Evolutionary conservation across 2,329 filamentous ascomycete species (phyloP).

Genomic region (Neofusicoccum sp.): DNA sequence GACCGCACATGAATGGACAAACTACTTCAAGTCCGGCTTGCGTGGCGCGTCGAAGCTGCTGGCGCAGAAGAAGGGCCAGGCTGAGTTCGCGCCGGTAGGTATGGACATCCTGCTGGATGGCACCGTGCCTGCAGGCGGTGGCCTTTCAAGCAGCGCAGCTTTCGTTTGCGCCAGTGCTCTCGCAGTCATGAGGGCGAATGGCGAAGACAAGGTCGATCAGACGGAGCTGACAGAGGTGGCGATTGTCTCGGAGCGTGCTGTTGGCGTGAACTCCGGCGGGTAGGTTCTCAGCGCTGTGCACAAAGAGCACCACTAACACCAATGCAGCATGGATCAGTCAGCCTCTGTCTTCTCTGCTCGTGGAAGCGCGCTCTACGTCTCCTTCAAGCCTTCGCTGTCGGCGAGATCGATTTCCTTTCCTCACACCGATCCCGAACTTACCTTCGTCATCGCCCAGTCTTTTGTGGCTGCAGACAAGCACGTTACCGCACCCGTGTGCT

Average conservation of each 20-base stretch:
- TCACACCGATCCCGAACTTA: conserved; percentile 74
- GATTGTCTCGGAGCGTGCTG: conserved; percentile 88
- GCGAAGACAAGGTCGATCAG: conserved; percentile 76
- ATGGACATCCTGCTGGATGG: conserved; percentile 91
- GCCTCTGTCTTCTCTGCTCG: conserved; percentile 90
- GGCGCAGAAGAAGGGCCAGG: conserved; percentile 60
- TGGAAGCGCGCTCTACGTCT: conserved; percentile 84
- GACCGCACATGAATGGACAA: conserved; percentile 87
- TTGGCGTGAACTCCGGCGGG: conserved; percentile 96
- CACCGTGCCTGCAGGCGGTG: conserved; percentile 86
- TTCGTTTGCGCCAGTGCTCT: conserved; percentile 89
- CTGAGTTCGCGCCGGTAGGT: conserved; percentile 64
- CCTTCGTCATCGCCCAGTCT: conserved; percentile 90
- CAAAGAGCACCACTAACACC: conserved; percentile 24
- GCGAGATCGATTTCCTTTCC: conserved; percentile 81
- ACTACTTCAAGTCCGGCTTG: conserved; percentile 95
- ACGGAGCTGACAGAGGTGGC: conserved; percentile 88
- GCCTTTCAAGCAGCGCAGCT: conserved; percentile 88
- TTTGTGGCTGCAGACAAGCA: conserved; percentile 95
- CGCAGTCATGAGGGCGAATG: conserved; percentile 83
- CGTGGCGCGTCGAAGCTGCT: conserved; percentile 77
- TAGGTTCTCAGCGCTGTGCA: conserved; percentile 42
- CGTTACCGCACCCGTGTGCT: conserved; percentile 87
- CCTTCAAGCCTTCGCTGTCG: conserved; percentile 76
- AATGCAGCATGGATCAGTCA: conserved; percentile 84